phyloP scores from a whole-genome alignment of 805 yeast genomes.

The Starmerella apicola region DNA sequence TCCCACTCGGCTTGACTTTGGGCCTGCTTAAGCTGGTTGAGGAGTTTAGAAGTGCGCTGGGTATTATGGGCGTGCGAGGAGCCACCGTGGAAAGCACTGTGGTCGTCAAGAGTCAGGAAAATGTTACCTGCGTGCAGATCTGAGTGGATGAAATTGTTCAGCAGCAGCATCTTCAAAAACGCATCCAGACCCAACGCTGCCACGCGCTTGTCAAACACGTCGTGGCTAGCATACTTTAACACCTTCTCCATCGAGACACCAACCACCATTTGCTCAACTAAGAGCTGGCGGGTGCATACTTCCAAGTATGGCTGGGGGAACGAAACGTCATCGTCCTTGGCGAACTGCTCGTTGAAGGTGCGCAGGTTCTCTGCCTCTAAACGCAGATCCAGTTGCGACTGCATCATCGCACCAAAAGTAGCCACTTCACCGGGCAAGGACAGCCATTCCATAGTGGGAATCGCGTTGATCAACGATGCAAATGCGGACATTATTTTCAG shows the following conservation, averaged over 20 bases:
- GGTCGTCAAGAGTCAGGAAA: slow-evolving; percentile 34
- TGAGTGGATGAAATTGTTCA: slow-evolving; percentile 91
- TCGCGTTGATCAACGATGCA: slow-evolving; percentile 51
- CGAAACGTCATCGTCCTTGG: slow-evolving; percentile 43
- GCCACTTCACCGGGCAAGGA: slow-evolving; percentile 89
- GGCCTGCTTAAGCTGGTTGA: slow-evolving; percentile 19
- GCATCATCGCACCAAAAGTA: slow-evolving; percentile 77
- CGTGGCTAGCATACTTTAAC: slow-evolving; percentile 30
- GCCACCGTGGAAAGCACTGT: too few relatives aligned
- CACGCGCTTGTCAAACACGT: slow-evolving; percentile 36
- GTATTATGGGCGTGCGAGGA: too few relatives aligned
- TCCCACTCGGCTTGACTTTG: slow-evolving; percentile 34
- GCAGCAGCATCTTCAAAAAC: slow-evolving; percentile 79
- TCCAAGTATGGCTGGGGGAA: slow-evolving; percentile 69
- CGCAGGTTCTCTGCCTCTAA: slow-evolving; percentile 76
- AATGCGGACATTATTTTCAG: slow-evolving; percentile 70
- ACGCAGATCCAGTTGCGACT: slow-evolving; percentile 73
- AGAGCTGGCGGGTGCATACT: slow-evolving; percentile 53
- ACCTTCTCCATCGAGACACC: slow-evolving; percentile 75
- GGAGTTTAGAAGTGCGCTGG: slow-evolving; percentile 15
- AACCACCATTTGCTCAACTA: slow-evolving; percentile 73
- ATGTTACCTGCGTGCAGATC: slow-evolving; percentile 97
- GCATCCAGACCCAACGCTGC: slow-evolving; percentile 82
- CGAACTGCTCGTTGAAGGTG: slow-evolving; percentile 59
- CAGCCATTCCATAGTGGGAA: slow-evolving; percentile 97